Conservation (phyloP, 768 basidiomycete genomes). For the Antrodiella citrinella region DNA sequence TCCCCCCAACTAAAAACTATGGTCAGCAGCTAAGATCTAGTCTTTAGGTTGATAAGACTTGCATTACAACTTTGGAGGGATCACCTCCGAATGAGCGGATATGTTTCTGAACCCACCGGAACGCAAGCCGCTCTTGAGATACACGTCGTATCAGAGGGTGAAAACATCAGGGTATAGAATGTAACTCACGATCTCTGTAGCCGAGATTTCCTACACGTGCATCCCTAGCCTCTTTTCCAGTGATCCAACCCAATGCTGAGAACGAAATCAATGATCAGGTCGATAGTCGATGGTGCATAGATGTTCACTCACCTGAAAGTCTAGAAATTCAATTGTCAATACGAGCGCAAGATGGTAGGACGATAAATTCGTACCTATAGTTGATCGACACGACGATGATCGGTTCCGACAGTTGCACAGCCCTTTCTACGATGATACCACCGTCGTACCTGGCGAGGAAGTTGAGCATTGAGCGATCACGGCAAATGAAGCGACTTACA, state of each 20-base stretch:
- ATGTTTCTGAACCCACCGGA: slow-evolving; percentile 9
- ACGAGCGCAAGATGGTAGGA: neutral
- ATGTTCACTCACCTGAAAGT: neutral
- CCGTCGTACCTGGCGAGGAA: slow-evolving; percentile 11
- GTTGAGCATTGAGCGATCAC: too few relatives aligned
- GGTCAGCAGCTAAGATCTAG: slow-evolving; percentile 5
- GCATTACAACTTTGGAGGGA: slow-evolving; percentile 9
- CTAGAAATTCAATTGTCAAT: neutral
- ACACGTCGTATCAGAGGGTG: neutral
- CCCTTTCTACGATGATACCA: slow-evolving; percentile 21
- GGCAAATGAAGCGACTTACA: neutral
- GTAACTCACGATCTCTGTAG: slow-evolving; percentile 36
- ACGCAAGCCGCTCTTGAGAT: slow-evolving; percentile 8
- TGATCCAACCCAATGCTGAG: slow-evolving; percentile 34
- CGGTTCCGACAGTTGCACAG: slow-evolving; percentile 34
- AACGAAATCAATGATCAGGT: neutral
- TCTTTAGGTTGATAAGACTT: too few relatives aligned
- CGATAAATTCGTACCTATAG: slow-evolving; percentile 28
- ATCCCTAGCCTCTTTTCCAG: slow-evolving; percentile 30
- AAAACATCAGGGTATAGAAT: neutral
- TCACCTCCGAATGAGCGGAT: slow-evolving; percentile 8
- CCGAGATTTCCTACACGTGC: slow-evolving; percentile 40
- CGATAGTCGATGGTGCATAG: too few relatives aligned
- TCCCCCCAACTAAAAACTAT: slow-evolving; percentile 24
- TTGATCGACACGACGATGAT: slow-evolving; percentile 50